These are phyloP conservation scores for Neonectria sp. DNA, from an alignment of 2,329 filamentous ascomycete genomes.

Conservation along the genomic window DNA sequence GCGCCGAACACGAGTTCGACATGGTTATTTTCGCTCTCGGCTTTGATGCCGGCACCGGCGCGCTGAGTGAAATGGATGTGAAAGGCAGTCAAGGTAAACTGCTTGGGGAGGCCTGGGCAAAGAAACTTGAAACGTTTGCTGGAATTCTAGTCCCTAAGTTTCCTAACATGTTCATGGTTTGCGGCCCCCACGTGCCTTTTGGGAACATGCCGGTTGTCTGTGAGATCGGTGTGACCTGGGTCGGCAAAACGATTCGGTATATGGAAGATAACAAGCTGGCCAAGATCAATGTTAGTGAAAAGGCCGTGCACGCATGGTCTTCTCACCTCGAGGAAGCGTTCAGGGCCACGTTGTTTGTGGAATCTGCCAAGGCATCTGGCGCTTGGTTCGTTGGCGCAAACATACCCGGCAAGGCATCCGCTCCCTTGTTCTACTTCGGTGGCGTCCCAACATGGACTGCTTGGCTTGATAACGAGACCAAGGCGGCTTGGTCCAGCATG, in stretches of 20 bases:
- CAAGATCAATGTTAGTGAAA: conserved; percentile 19
- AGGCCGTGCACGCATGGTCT: conserved; percentile 34
- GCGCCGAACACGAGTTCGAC: conserved; percentile 27
- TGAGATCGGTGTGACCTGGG: conserved; percentile 24
- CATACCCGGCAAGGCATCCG: conserved; percentile 23
- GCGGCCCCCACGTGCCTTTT: conserved; percentile 29
- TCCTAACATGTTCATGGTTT: conserved; percentile 34
- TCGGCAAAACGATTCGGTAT: conserved; percentile 21
- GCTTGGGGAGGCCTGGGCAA: conserved; percentile 19
- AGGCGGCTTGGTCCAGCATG: conserved; percentile 25
- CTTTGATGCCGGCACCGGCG: conserved; percentile 32
- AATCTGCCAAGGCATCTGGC: conserved; percentile 12
- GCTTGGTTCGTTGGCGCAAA: conserved; percentile 36
- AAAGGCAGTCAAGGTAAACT: conserved; percentile 20
- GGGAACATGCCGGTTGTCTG: conserved; percentile 31
- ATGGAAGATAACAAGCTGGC: conserved; percentile 17
- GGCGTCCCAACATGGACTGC: conserved; percentile 24
- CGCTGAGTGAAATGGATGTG: conserved; percentile 23
- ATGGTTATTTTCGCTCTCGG: conserved; percentile 37
- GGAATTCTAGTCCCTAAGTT: conserved; percentile 25
- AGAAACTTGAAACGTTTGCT: conserved; percentile 23
- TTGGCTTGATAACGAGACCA: conserved; percentile 26
- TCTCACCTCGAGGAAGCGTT: conserved; percentile 44
- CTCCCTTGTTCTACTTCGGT: conserved; percentile 31
- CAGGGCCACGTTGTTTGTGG: conserved; percentile 51